Evolutionary conservation across 108 stramenopile genomes (phyloP), one percentile per base, ranked within the genome.

Genomic region (Mayamaea pseudoterrestris): DNA sequence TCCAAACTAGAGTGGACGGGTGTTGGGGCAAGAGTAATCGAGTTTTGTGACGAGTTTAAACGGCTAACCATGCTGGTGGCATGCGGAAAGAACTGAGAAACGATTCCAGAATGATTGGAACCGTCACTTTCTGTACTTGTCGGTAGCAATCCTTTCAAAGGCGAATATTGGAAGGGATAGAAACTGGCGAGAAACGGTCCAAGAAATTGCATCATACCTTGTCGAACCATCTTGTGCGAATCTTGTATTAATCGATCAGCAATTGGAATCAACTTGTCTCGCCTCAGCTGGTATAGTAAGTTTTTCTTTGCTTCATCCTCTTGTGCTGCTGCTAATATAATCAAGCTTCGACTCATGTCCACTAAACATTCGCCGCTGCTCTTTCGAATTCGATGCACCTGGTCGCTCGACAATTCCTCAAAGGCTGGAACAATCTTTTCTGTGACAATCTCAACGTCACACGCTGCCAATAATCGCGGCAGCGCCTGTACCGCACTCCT

Each of bases 401-500:
- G 94, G 69, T 99, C 98, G 27, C 62, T 68, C 37, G 81, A 83
- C 21, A 99, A 73, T 5, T 61, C 35, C 18, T 82, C 66, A 68
- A 92, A 99, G 11, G 90, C 90, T 5, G 98, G 96, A 20, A 99
- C 46, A 7, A 99, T 74, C 21, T 86, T 49, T 14, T 55, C 52
- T 41, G 51, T 51, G 1, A 83, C 80, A 32, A 79, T 85, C 13
- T 88, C 78, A 14, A 86, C 66, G n/a, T 80, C 66, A 1, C 80
- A 85, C 12, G 90, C 87, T 12, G 73, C 74, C 53, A 95, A 68
- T 27, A 96, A 70, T 0, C 87, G 68, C 20, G 95, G 92, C 20
- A 99, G 50, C 41, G 93, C 93, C 42, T 96, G 88, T 4, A 93
- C 94, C 0, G 82, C 87, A 17, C 88, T 63, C 42, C 95, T 73